Evolutionary conservation across 495 filamentous ascomycete genomes (phyloP), one percentile per base, ranked within the genome.

Genomic region (Penicillium tannophilum): DNA sequence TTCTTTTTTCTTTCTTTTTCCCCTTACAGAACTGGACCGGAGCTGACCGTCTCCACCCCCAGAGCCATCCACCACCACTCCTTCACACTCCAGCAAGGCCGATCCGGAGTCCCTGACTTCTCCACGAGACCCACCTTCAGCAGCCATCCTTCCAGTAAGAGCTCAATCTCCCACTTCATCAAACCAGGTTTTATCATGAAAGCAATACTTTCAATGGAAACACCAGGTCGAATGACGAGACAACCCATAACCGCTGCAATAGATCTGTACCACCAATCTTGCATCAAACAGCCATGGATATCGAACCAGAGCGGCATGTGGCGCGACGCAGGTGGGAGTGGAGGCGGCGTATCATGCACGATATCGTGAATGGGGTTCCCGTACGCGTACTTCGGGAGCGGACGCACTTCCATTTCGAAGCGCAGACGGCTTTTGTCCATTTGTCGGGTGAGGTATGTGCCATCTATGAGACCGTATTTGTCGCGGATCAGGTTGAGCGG

Each of bases 231-330:
- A 6, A 81, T 78, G 1, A 86, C 83, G 14, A 92, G 55, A 42
- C 81, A 79, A 19, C 85, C 76, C 9, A 86, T 58, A 12, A 90
- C 75, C 19, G 84, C 80, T 9, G 78, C 80, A 12, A 90, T 69
- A 8, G 84, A 81, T 63, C 82, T 73, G 3, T 84, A 74, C 92
- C 92, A 97, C 41, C 88, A 73, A 6, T 79, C 72, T 3, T 58
- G 61, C 36, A 89, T 80, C 12, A 92, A 70, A 9, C 81, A 70
- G 1, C 83, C 85, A 51, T 90, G 84, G 47, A 96, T 88, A 69
- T 91, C 90, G 58, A 83, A 84, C 92, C 92, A 97, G 26, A 92
- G 72, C 0, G 92, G 92, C 19, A 90, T 76, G 63, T 67, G 84
- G 5, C 35, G 10, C 3, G 54, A 33, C 4, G 31, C 39, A 16